Conservation (phyloP, 768 basidiomycete genomes). For the Epithele typhae region DNA sequence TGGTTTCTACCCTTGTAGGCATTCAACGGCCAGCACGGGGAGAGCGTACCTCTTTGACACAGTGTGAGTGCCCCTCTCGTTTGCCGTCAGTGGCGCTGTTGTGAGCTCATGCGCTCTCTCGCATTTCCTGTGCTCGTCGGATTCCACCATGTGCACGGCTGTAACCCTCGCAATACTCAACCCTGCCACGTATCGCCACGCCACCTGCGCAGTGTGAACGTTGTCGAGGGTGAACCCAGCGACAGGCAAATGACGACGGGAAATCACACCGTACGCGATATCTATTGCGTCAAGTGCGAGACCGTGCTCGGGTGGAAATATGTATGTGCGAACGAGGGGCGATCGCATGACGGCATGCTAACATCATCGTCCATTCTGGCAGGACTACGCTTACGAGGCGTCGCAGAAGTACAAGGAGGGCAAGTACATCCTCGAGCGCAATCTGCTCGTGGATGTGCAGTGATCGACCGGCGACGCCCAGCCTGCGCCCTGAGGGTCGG, state of each 20-base stretch:
- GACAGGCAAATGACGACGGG: conserved; percentile 98
- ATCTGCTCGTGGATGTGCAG: conserved; percentile 83
- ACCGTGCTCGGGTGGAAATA: conserved; percentile 97
- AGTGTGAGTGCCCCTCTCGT: conserved; percentile 57
- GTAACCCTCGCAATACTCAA: neutral
- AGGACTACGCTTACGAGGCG: conserved; percentile 90
- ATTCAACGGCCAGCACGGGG: conserved; percentile 96
- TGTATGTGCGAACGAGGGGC: conserved; percentile 42
- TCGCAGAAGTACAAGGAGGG: conserved; percentile 98
- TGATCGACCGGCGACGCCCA: conserved; percentile 31
- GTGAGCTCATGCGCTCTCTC: conserved; percentile 1
- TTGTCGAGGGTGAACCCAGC: conserved; percentile 82
- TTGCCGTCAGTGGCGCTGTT: neutral
- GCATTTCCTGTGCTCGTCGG: no score
- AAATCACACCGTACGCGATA: conserved; percentile 92
- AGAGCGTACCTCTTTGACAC: conserved; percentile 91
- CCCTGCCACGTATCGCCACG: neutral
- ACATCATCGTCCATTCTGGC: conserved; percentile 1
- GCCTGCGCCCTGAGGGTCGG: neutral
- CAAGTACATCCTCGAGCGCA: conserved; percentile 95
- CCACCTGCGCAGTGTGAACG: conserved; percentile 66
- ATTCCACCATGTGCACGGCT: no score
- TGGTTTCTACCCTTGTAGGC: conserved; percentile 46
- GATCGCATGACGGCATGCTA: neutral
- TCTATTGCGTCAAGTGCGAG: conserved; percentile 89